Evolutionary conservation across 805 yeast genomes (phyloP), one percentile per base, ranked within the genome.

Genomic region (Ogataea salicorniae): DNA sequence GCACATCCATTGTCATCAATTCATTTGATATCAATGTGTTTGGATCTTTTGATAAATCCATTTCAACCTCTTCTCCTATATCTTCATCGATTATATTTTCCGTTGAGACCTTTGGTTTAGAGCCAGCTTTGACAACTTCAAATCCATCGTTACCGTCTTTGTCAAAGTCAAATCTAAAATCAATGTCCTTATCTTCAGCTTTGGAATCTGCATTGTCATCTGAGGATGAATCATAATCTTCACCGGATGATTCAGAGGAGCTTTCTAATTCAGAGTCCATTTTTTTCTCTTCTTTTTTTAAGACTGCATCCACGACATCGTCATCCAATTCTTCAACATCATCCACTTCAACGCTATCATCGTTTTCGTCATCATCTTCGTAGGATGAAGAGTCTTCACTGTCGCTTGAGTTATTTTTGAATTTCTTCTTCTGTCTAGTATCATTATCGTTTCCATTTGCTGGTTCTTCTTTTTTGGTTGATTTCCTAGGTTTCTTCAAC

Each of bases 31-130:
- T 45, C 17, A 53, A 67, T 61, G 47, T 62, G 13, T 68, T 73
- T 18, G 41, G 41, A 16, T 45, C 41, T 23, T 23, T 23, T 14
- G 48, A 44, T n/a, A 33, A 37, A 6, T 48, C 50, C 20, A 54
- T 52, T 9, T 56, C 56, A 7, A 75, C 64, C 39, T 77, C 85
- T 60, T 81, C 87, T 18, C 87, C 87, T 23, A 80, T 70, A 62
- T 80, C 86, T 59, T 80, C 87, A 41, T 79, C 79, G 40, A 72
- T 70, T 9, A 66, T 54, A 16, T 46, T 37, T 29, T 42, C 46
- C 5, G 36, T 22, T 33, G 37, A 31, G 18, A 11, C 13, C 31
- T 26, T 34, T 34, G 6, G 51, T 46, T 18, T 40, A n/a, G 50
- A 54, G 6, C 48, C 45, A 31, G 54, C 50, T 39, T 52, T 48